Evolutionary conservation across 1,284 basidiomycete genomes (phyloP).

Genomic region (Trametes polyzona): DNA sequence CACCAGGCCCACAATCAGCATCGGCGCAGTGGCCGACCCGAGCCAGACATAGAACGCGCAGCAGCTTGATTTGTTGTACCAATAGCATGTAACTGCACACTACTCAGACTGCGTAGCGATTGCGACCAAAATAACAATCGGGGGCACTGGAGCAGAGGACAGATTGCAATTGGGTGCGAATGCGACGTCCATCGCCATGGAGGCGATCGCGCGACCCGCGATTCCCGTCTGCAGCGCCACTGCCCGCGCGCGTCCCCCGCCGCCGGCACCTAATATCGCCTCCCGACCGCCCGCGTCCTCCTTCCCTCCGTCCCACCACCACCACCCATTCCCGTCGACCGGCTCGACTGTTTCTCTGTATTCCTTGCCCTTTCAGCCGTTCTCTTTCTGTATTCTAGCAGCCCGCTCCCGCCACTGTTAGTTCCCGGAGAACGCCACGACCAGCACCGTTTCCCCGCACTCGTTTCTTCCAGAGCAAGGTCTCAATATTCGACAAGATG

Average conservation of each 20-base stretch:
- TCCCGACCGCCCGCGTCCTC: conserved; percentile 1
- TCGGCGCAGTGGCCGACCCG: too few species aligned
- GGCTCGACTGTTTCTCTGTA: conserved; percentile 37
- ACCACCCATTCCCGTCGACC: conserved; percentile 31
- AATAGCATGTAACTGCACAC: background rate
- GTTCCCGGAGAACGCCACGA: conserved; percentile 23
- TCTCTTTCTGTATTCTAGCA: conserved; percentile 21
- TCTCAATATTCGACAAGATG: conserved; percentile 19
- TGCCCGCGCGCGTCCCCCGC: background rate
- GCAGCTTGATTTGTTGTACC: conserved; percentile 1
- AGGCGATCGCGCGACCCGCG: conserved; percentile 11
- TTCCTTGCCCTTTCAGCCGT: conserved; percentile 12
- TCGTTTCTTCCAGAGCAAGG: background rate
- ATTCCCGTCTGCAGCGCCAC: conserved; percentile 16
- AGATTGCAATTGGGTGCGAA: background rate
- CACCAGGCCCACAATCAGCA: background rate
- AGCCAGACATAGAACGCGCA: background rate
- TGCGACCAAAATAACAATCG: conserved; percentile 14
- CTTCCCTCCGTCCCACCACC: conserved; percentile 8
- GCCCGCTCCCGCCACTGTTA: conserved; percentile 15
- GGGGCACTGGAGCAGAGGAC: conserved; percentile 8
- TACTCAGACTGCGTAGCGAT: background rate
- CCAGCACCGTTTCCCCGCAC: background rate
- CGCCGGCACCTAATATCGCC: conserved; percentile 15
- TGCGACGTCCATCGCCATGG: conserved; percentile 22